Conservation (phyloP, 345 rosid species). For the Adansonia digitata region DNA sequence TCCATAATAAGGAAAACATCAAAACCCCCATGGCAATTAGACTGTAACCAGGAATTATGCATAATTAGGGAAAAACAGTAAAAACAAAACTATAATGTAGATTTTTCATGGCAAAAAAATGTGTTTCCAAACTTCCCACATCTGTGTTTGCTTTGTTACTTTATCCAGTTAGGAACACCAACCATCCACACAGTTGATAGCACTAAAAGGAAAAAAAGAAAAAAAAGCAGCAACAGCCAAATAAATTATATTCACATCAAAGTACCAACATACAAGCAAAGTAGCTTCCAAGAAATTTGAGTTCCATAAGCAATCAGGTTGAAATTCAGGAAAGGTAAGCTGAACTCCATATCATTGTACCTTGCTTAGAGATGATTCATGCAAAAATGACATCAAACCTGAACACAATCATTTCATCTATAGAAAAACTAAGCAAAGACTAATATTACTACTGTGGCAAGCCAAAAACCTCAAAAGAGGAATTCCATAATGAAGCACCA, state of each 20-base stretch:
- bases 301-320: not conserved
- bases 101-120: not conserved
- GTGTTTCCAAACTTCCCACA: not conserved
- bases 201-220: slow-evolving; percentile 1
- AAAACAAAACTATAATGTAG: not conserved
- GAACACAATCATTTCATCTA: not conserved
- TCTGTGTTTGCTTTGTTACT: not conserved
- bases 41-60: not conserved
- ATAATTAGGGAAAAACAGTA: not conserved
- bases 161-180: not conserved
- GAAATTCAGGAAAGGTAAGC: not conserved
- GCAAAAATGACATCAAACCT: not conserved
- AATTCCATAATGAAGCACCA: not conserved
- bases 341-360: not conserved
- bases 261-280: not conserved
- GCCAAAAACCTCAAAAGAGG: not conserved
- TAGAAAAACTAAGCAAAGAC: not conserved
- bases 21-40: not conserved
- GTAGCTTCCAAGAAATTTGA: not conserved
- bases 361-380: not conserved
- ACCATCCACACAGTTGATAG: not conserved
- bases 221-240: slow-evolving; percentile 3
- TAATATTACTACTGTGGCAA: not conserved
- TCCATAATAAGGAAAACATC: not conserved
- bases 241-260: not conserved